Evolutionary conservation across 2,329 filamentous ascomycete species (phyloP), one percentile per base, ranked within the genome.

Genomic region (Clonostachys sp.): DNA sequence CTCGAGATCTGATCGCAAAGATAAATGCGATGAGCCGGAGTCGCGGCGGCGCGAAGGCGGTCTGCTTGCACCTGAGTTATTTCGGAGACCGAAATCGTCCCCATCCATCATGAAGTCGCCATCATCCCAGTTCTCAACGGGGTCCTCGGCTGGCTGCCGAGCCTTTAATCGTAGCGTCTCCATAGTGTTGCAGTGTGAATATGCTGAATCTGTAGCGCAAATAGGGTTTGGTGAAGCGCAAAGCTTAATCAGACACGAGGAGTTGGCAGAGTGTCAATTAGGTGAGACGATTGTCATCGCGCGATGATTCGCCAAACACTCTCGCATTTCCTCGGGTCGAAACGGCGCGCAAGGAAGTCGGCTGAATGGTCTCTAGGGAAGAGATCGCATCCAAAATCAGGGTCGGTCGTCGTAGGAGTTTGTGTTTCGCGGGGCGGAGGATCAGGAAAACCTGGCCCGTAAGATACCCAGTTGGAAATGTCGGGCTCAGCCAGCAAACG

Each of bases 1-100:
- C 45, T 89, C 86, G 42, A 90, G 80, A 61, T 95, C 91, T 47
- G 89, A 96, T 57, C 86, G 86, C 58, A 90, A 81, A 16, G 91
- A 95, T 54, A 84, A 71, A 56, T 89, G 86, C 49, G 89, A 95
- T 2, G 91, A 96, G 48, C 87, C 82, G 16, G 87, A 91, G 58
- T 91, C 87, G 53, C 88, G 81, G 51, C 81, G 79, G 52, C 82
- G 78, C 16, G 64, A 61, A 9, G 63, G 54, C 39, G 51, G 36
- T 39, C 36, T 39, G 14, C 14, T 39, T 18, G 36, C 36, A 36
- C 67, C 70, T 35, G 73, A 70, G 30, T 75, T 74, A 61, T 74
- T 79, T 57, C 75, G 72, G 53, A 84, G 78, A 46, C 73, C 75
- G 54, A 87, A 67, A 67, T 88, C 74, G 55, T 88, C 84, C 46